Percentiles rank a stretch among this genome's conserved stretches.
Evolutionary conservation across 768 basidiomycete species (phyloP).

Genomic region (Rhodotorula taiwanensis): DNA sequence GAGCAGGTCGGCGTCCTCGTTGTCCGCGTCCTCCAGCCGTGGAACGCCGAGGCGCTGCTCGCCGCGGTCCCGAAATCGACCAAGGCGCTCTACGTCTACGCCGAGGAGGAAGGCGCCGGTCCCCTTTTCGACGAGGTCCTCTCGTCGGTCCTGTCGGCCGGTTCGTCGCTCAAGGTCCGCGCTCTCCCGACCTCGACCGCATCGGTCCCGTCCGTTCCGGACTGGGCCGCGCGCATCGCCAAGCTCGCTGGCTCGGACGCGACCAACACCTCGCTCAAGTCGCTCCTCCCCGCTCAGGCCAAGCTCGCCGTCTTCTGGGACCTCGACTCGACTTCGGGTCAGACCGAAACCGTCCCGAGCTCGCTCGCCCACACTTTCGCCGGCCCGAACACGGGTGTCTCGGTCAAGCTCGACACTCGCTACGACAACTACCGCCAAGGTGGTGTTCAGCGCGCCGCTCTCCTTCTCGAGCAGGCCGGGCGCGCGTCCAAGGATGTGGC

Average conservation of each 20-base stretch:
- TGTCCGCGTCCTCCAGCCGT: constrained; percentile 75
- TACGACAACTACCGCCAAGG: constrained; percentile 71
- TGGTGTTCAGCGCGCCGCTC: constrained; percentile 61
- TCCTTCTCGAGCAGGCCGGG: constrained; percentile 55
- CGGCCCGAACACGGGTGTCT: constrained; percentile 48
- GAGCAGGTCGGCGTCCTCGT: constrained; percentile 60
- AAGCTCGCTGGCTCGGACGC: constrained; percentile 60
- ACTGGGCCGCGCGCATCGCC: constrained; percentile 47
- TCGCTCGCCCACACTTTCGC: constrained; percentile 55
- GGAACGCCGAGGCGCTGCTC: constrained; percentile 63
- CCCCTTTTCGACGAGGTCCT: constrained; percentile 57
- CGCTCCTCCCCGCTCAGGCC: constrained; percentile 45
- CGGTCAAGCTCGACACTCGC: constrained; percentile 59
- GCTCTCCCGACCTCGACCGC: constrained; percentile 38
- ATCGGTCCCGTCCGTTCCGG: constrained; percentile 41
- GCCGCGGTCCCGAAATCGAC: constrained; percentile 57
- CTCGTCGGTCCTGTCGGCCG: constrained; percentile 37
- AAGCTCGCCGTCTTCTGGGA: constrained; percentile 44
- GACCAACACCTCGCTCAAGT: constrained; percentile 48
- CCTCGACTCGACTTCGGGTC: constrained; percentile 34
- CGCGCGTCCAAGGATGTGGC: constrained; percentile 45
- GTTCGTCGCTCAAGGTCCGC: constrained; percentile 40
- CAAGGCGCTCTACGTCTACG: constrained; percentile 62
- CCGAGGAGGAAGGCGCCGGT: constrained; percentile 59
- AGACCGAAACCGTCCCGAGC: constrained; percentile 33